A percentile compares a stretch with the other conserved stretches of the same genome.
Evolutionary conservation across 2,329 filamentous ascomycete genomes (phyloP).

Genomic region (Xylariaceae sp.): DNA sequence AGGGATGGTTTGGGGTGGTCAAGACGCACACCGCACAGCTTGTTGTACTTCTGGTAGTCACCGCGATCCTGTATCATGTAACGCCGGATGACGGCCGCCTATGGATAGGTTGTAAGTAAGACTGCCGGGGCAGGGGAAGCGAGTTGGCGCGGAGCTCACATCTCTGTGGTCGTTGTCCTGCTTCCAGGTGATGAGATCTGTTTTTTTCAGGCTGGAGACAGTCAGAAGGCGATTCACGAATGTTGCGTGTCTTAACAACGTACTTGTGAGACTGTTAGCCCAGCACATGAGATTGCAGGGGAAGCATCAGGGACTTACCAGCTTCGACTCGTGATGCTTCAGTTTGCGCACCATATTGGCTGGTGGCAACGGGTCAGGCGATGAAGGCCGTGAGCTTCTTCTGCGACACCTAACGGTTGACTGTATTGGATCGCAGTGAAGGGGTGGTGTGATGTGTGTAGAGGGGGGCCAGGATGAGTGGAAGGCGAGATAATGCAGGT

Average conservation of each 20-base stretch:
- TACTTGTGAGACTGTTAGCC: background rate
- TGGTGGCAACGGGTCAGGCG: background rate
- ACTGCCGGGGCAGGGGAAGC: background rate
- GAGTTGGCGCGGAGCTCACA: slow-evolving; percentile 37
- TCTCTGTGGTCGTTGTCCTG: slow-evolving; percentile 84
- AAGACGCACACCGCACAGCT: slow-evolving; percentile 66
- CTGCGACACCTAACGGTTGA: too few species aligned
- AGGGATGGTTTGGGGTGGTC: background rate
- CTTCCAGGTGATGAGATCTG: slow-evolving; percentile 94
- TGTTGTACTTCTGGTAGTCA: slow-evolving; percentile 67
- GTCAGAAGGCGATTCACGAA: slow-evolving; percentile 1
- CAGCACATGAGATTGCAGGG: background rate
- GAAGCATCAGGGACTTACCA: slow-evolving; percentile 38
- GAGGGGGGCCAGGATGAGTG: too few species aligned
- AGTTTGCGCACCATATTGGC: slow-evolving; percentile 85
- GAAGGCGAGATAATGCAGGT: too few species aligned
- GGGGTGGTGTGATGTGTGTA: too few species aligned
- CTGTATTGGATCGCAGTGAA: too few species aligned
- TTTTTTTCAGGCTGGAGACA: slow-evolving; percentile 62
- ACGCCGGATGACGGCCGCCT: slow-evolving; percentile 64
- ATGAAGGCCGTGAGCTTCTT: too few species aligned
- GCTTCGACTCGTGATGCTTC: slow-evolving; percentile 95
- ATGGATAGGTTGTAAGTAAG: slow-evolving; percentile 2
- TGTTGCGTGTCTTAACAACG: background rate
- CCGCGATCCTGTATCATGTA: slow-evolving; percentile 90